Conservation (phyloP, 1,284 basidiomycete species). For the Schizophyllum commune region DNA sequence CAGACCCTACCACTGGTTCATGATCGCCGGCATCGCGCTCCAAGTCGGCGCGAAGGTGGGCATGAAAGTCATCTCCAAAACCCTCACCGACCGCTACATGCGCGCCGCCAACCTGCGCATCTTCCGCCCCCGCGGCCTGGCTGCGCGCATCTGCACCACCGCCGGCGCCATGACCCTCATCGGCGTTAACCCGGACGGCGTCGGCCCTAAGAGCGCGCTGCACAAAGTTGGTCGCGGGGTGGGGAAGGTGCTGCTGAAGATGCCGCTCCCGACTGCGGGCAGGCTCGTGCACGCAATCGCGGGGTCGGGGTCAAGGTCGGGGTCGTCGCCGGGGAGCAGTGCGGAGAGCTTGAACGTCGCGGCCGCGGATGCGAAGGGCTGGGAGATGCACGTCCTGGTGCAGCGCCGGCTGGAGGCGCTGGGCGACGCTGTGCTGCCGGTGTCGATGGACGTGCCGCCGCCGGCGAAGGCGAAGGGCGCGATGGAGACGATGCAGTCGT, state of each 20-base stretch:
- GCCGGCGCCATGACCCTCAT: conserved; percentile 18
- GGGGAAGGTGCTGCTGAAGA: conserved; percentile 6
- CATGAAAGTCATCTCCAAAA: conserved; percentile 20
- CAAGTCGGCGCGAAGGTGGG: conserved; percentile 16
- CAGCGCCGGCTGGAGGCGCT: no score
- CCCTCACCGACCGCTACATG: conserved; percentile 23
- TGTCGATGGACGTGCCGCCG: conserved; percentile 5
- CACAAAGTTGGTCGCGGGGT: not conserved
- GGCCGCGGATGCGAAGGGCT: no score
- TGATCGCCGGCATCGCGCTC: conserved; percentile 15
- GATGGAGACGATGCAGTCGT: conserved; percentile 31
- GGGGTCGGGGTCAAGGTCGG: no score
- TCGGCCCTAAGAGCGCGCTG: conserved; percentile 2
- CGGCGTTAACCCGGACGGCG: not conserved
- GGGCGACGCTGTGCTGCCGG: no score
- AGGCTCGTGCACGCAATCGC: no score
- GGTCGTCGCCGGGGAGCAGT: no score
- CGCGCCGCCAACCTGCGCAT: conserved; percentile 18
- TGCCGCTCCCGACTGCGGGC: not conserved
- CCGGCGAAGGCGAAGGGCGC: conserved; percentile 46
- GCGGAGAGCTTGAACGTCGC: no score
- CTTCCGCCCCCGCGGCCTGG: conserved; percentile 18
- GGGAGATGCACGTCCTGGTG: no score
- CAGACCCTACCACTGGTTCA: conserved; percentile 19
- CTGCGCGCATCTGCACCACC: conserved; percentile 19